A percentile compares a stretch with the other conserved stretches of the same genome.
These are phyloP conservation scores for Kuraishia ogatae DNA, from an alignment of 805 yeast species.

Conservation along the genomic window DNA sequence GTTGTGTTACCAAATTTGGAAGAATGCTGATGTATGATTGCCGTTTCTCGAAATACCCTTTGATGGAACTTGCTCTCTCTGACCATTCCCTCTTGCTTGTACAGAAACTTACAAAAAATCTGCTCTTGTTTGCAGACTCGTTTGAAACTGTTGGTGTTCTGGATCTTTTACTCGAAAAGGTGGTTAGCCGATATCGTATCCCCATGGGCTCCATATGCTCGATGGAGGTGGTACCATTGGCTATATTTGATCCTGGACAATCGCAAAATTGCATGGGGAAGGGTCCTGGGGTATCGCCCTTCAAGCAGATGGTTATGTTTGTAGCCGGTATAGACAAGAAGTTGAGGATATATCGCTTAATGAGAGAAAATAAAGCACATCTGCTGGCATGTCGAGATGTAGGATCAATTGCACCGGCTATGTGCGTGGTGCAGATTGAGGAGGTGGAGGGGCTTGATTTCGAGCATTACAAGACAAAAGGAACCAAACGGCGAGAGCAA, in stretches of 20 bases:
- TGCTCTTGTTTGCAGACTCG: slow-evolving; percentile 16
- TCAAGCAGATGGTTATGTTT: slow-evolving; percentile 5
- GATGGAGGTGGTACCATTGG: slow-evolving; percentile 3
- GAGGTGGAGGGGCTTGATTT: slow-evolving; percentile 7
- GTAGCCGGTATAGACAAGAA: slow-evolving; percentile 15
- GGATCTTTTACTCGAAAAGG: slow-evolving; percentile 11
- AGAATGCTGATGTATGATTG: slow-evolving; percentile 16
- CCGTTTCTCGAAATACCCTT: slow-evolving; percentile 13
- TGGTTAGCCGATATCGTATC: slow-evolving; percentile 11
- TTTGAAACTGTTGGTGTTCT: slow-evolving; percentile 16
- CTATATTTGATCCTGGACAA: background rate
- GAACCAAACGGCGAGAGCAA: background rate
- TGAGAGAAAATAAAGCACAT: slow-evolving; percentile 3
- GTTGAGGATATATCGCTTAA: slow-evolving; percentile 12
- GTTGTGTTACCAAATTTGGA: slow-evolving; percentile 18
- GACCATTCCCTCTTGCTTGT: slow-evolving; percentile 14
- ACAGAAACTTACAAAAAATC: slow-evolving; percentile 5
- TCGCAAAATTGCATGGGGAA: background rate
- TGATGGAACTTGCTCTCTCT: slow-evolving; percentile 13
- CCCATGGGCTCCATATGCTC: slow-evolving; percentile 18
- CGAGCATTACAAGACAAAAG: slow-evolving; percentile 7
- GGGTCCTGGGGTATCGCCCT: background rate
- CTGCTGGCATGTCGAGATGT: background rate
- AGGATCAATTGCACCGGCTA: slow-evolving; percentile 11
- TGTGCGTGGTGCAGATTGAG: slow-evolving; percentile 3